Conservation (phyloP, 306 rosid species). For the Vigna angularis region DNA sequence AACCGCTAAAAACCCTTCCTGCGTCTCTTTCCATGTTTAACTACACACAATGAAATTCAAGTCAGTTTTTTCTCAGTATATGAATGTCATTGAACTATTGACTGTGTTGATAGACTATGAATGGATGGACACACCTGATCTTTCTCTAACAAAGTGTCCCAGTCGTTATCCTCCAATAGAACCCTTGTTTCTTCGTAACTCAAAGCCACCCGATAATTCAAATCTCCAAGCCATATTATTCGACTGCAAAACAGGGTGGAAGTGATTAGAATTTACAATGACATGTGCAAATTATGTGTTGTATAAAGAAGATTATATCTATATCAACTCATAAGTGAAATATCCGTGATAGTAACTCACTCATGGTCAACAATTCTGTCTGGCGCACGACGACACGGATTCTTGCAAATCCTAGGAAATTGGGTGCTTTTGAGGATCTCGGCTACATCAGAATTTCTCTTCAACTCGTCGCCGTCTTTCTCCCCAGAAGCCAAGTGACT, state of each 20-base stretch:
- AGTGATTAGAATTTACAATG: slow-evolving; percentile 27
- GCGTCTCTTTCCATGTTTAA: slow-evolving; percentile 83
- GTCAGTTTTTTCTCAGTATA: neutral
- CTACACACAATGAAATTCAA: slow-evolving; percentile 46
- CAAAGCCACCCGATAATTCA: slow-evolving; percentile 85
- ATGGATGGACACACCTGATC: slow-evolving; percentile 70
- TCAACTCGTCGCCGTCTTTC: slow-evolving; percentile 92
- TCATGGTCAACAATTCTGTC: slow-evolving; percentile 85
- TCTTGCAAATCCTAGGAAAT: slow-evolving; percentile 80
- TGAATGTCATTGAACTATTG: neutral
- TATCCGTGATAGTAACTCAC: slow-evolving; percentile 49
- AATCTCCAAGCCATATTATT: slow-evolving; percentile 93
- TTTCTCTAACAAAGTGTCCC: slow-evolving; percentile 78
- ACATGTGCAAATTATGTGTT: neutral
- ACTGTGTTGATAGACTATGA: neutral
- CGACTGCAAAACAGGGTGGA: slow-evolving; percentile 57
- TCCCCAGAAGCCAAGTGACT: slow-evolving; percentile 99
- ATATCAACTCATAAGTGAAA: neutral
- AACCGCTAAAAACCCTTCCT: slow-evolving; percentile 76
- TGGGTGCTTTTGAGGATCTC: slow-evolving; percentile 83
- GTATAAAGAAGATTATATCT: neutral
- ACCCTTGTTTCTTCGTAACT: slow-evolving; percentile 80
- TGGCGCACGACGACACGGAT: slow-evolving; percentile 61
- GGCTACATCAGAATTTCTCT: slow-evolving; percentile 79
- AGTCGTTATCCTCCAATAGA: slow-evolving; percentile 77